Base-by-base conservation (phyloP, 805 yeast genomes). In the Schwanniomyces pseudopolymorphus region DNA sequence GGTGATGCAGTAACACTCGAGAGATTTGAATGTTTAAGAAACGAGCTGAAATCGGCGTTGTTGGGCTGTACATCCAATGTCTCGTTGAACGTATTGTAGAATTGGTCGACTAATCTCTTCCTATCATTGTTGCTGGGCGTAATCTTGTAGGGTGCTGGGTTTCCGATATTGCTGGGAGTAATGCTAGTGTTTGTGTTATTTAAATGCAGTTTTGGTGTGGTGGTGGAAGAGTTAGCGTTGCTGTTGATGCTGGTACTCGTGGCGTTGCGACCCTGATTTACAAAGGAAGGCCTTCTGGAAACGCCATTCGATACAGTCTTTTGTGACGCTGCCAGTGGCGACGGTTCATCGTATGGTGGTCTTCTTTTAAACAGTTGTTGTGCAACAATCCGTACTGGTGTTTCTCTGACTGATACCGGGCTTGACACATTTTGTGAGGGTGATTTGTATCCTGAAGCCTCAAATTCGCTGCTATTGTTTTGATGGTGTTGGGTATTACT, bases 31-130 rank as follows among this genome's bases (percentile, higher is more conserved):
- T 24, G 21, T 14, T n/a, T 38, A 5, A 16, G 20, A 22, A 38
- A 38, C 19, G 22, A 17, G 10, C 24, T 31, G 20, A 43, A 28
- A 44, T 44, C 47, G 4, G 9, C 24, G 5, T 37, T 16, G 25
- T 38, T 44, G 5, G 40, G 14, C 9, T n/a, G 17, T 6, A 21
- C 22, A 9, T 21, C 44, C n/a, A 39, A 20, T 13, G 48, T 27
- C 17, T 65, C 70, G 38, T 54, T 55, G 33, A 52, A 27, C 37
- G 65, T 40, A 39, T 52, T 64, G 54, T 67, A 69, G 53, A 72
- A 72, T 52, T 71, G 76, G 46, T 70, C 74, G 41, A 70, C 76
- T 45, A 72, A 55, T 27, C 72, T 56, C 49, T 69, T 69, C 36
- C 58, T 57, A 43, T 63, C 68, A 31, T 43, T 42, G 39, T 45